Base-by-base conservation (phyloP, 257 asterid genomes). In the Fraxinus americana region DNA sequence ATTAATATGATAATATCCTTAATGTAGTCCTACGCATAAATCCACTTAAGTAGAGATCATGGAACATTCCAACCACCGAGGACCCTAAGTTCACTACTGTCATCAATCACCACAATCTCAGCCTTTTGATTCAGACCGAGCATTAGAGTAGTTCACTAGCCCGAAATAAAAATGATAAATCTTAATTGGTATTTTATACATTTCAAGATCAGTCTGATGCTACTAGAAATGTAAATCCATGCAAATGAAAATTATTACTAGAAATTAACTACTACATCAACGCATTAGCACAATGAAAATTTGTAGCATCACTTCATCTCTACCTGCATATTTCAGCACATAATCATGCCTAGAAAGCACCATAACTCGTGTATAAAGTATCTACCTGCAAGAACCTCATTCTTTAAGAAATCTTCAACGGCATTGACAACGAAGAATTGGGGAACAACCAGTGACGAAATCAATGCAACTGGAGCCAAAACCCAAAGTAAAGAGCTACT, bases 401-500 rank as follows among this genome's bases (percentile, higher is more conserved):
- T 91, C 80, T 81, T 84, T 81, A 87, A 87, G 77, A 82, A 82
- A 63, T 89, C 93, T 79, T 89, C 97, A 66, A 95, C 78, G 0
- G 92, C 85, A 67, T 23, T 72, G 65, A 84, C 79, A 72, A 95
- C 41, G 82, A 90, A 85, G 85, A 93, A 83, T 71, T 86, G 91
- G 0, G 98, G 97, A 78, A 92, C 82, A 76, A 91, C 82, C 73
- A 95, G 79, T 4, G 96, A 82, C 1, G 93, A 83, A 71, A 93
- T 88, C 75, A 93, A 86, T 35, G 92, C 97, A 85, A 87, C 87
- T 43, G 99, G 99, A 29, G 97, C 97, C 82, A 90, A 81, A 74
- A 87, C 84, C 99, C 98, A 95, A 14, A 88, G 78, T 38, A 90
- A 76, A 30, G 99, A 95, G 67, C 94, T 91, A 29, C 74, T 70